Conservation (phyloP, 2,329 filamentous ascomycete genomes). For the Salinomyces thailandicus region DNA sequence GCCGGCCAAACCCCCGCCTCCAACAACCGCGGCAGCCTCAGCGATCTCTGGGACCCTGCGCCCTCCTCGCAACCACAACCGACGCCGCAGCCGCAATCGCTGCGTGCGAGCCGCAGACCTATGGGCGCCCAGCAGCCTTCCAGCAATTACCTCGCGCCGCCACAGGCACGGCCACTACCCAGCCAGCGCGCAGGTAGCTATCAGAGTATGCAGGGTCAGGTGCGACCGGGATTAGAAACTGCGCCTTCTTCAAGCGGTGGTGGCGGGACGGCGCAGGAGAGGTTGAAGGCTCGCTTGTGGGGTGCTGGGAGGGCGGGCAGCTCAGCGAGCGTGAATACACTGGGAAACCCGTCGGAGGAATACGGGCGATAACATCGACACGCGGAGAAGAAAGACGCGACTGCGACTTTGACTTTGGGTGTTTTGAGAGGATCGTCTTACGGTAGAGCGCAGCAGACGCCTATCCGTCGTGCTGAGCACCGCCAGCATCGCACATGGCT, state of each 20-base stretch:
- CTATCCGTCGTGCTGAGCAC: slow-evolving; percentile 4
- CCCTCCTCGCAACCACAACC: slow-evolving; percentile 23
- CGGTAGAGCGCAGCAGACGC: too few relatives aligned
- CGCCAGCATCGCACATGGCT: slow-evolving; percentile 12
- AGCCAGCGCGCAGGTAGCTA: slow-evolving; percentile 67
- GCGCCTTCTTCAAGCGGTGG: slow-evolving; percentile 30
- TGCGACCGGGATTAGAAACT: slow-evolving; percentile 29
- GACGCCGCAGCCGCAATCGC: slow-evolving; percentile 34
- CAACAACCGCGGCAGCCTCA: slow-evolving; percentile 39
- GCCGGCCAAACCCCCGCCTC: slow-evolving; percentile 23
- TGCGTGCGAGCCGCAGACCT: slow-evolving; percentile 26
- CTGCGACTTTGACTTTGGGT: too few relatives aligned
- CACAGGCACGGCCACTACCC: slow-evolving; percentile 49
- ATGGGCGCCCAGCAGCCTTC: slow-evolving; percentile 19
- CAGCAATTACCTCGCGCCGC: slow-evolving; percentile 21
- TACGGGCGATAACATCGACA: slow-evolving; percentile 6
- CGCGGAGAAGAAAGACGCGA: too few relatives aligned
- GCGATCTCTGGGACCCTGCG: slow-evolving; percentile 48
- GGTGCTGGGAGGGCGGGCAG: slow-evolving; percentile 15
- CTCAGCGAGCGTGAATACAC: slow-evolving; percentile 4
- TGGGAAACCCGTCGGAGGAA: slow-evolving; percentile 5
- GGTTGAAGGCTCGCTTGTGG: slow-evolving; percentile 71
- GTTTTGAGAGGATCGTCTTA: too few relatives aligned
- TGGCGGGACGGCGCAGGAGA: slow-evolving; percentile 61
- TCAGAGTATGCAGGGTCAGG: slow-evolving; percentile 43